Base-by-base conservation (phyloP, 352 stramenopile genomes). In the Phytopythium montanum region DNA sequence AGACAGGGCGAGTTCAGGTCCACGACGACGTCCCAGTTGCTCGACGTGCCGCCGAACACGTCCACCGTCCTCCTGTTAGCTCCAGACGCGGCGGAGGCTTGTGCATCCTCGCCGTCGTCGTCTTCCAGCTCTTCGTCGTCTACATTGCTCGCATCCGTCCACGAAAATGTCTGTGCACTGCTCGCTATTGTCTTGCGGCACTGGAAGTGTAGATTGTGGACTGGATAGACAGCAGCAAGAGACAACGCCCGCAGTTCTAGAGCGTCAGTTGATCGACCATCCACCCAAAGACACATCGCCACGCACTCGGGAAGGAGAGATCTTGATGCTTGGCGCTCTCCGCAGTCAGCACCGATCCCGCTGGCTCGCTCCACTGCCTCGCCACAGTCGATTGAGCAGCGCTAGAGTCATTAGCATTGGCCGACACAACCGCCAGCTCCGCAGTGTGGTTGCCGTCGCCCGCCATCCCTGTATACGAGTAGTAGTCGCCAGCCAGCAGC, bases 1-100 rank as follows among this genome's bases (percentile, higher is more conserved):
- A 90, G 69, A 38, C 81, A 90, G 6, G 78, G 76, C 0, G 64
- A 44, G 57, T 88, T 85, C 31, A 87, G 81, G 50, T 90, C 80
- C 26, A 90, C 55, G 4, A 68, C 44, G 10, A 73, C 76, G 39
- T 90, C 73, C 81, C 81, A 90, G 51, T 75, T 80, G 36, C 69
- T 71, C 31, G 81, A 75, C 51, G 75, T 76, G 36, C 79, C 75
- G 2, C 76, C 81, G 60, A 90, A 79, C 53, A 87, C 54, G 38
- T 62, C 33, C 2, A 75, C 38, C 4, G 58, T 60, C 14, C 62
- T 45, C 0, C 21, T 19, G 25, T 49, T 58, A 0, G 6, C 21
- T 10, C 34, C 13, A 3, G n/a, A 18, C 5, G 28, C 19, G 0
- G 56, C 12, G 5, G 23, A 6, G 10, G 26, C 26, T 29, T 52